These are phyloP conservation scores for Durotheca rogersii DNA, from an alignment of 495 filamentous ascomycete genomes.

Conservation along the genomic window DNA sequence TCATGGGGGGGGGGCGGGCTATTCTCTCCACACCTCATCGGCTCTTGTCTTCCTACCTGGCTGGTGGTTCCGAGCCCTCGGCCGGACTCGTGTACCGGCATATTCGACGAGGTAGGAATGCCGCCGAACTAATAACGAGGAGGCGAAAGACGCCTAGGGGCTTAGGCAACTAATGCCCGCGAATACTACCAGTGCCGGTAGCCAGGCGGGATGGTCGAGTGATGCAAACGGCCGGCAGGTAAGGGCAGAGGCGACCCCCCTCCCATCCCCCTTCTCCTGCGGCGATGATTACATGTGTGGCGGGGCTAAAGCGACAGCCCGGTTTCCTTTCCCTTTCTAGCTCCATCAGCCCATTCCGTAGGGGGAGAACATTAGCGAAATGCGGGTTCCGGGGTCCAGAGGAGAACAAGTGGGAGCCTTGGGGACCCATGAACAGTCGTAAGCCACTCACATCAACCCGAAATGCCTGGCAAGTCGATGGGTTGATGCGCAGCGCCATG, in stretches of 20 bases:
- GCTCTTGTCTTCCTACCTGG: slow-evolving; percentile 33
- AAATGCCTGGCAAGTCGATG: neutral
- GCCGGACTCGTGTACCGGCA: slow-evolving; percentile 28
- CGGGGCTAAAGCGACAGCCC: slow-evolving; percentile 20
- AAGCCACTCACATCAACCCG: slow-evolving; percentile 7
- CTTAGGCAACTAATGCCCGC: neutral
- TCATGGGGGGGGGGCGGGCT: slow-evolving; percentile 21
- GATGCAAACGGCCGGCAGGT: slow-evolving; percentile 2
- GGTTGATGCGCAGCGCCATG: neutral
- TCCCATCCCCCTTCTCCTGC: slow-evolving; percentile 19
- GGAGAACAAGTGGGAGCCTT: slow-evolving; percentile 18
- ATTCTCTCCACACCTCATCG: slow-evolving; percentile 30
- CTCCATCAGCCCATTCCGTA: slow-evolving; percentile 31
- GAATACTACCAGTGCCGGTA: neutral
- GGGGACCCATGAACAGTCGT: slow-evolving; percentile 3
- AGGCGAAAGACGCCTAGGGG: neutral
- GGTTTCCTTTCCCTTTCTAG: slow-evolving; percentile 28
- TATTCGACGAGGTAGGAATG: slow-evolving; percentile 25
- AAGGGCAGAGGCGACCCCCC: slow-evolving; percentile 1
- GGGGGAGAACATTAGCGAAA: slow-evolving; percentile 28
- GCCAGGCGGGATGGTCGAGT: neutral
- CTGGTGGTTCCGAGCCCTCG: slow-evolving; percentile 23
- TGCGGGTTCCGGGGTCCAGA: slow-evolving; percentile 21
- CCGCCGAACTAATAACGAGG: slow-evolving; percentile 12
- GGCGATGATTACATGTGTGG: slow-evolving; percentile 26